phyloP scores from a whole-genome alignment of 1,284 basidiomycete species.

The Papiliotrema terrestris region DNA sequence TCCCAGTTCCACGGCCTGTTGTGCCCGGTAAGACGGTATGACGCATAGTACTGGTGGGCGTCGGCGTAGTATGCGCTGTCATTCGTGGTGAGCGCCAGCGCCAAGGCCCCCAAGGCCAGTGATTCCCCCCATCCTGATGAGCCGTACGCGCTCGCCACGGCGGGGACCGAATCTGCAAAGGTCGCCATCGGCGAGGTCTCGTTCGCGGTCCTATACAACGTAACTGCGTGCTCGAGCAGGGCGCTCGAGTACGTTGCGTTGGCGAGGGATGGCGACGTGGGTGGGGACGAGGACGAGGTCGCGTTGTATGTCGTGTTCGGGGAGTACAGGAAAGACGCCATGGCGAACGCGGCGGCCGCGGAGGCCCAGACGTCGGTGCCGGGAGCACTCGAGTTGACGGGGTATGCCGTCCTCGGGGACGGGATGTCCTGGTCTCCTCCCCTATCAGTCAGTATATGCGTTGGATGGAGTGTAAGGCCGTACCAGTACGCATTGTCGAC shows the following conservation, averaged over 20 bases:
- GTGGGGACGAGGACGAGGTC: constrained; percentile 46
- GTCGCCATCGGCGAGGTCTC: constrained; percentile 44
- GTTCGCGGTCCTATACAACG: constrained; percentile 72
- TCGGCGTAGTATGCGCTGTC: constrained; percentile 60
- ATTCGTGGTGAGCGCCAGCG: constrained; percentile 69
- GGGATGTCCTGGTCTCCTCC: constrained; percentile 81
- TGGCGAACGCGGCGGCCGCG: constrained; percentile 77
- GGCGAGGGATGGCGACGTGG: constrained; percentile 62
- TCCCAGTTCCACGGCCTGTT: constrained; percentile 84
- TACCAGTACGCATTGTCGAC: constrained; percentile 66
- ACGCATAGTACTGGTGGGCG: constrained; percentile 61
- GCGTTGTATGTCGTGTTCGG: constrained; percentile 53
- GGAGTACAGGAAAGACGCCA: constrained; percentile 76
- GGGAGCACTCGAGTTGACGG: constrained; percentile 69
- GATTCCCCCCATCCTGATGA: constrained; percentile 59
- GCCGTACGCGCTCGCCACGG: constrained; percentile 63
- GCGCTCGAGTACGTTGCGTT: constrained; percentile 68
- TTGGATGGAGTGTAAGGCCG: neutral
- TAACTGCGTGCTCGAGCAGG: constrained; percentile 68
- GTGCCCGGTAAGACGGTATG: constrained; percentile 57
- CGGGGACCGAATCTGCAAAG: constrained; percentile 59
- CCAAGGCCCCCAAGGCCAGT: constrained; percentile 63
- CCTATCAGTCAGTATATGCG: constrained; percentile 53
- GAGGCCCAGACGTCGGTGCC: constrained; percentile 86
- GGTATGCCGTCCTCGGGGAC: constrained; percentile 65